These are phyloP conservation scores for Solanum paucissectum DNA, from an alignment of 257 asterid genomes.

Conservation along the genomic window DNA sequence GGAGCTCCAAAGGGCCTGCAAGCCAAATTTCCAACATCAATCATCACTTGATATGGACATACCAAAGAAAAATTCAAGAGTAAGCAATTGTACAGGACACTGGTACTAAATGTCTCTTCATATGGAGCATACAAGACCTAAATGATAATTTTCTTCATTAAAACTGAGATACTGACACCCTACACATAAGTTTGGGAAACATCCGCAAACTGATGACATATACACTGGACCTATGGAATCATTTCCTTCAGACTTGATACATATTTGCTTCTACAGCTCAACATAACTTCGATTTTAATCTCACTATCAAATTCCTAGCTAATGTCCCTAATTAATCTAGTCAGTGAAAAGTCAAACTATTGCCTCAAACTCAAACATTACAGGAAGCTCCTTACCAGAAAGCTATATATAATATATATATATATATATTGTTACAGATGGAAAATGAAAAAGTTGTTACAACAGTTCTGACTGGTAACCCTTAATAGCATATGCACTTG, in stretches of 20 bases:
- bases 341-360: background rate
- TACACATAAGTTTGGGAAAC: background rate
- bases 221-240: background rate
- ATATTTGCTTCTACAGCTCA: background rate
- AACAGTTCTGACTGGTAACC: too few species aligned
- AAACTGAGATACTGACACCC: background rate
- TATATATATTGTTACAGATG: background rate
- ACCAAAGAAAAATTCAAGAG: background rate
- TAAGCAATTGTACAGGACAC: background rate
- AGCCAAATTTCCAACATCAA: constrained; percentile 7
- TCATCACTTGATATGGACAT: background rate
- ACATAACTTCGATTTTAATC: background rate
- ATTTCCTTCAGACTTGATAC: background rate
- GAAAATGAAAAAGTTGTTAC: background rate
- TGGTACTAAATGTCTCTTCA: background rate
- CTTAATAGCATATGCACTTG: background rate
- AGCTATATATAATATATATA: too few species aligned
- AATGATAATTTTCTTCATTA: background rate
- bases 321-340: background rate
- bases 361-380: background rate
- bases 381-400: background rate
- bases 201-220: background rate
- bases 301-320: background rate
- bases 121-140: background rate
- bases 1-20: constrained; percentile 83